These are phyloP conservation scores for Phytopythium mirpurense DNA, from an alignment of 352 stramenopile genomes.

Conservation along the genomic window DNA sequence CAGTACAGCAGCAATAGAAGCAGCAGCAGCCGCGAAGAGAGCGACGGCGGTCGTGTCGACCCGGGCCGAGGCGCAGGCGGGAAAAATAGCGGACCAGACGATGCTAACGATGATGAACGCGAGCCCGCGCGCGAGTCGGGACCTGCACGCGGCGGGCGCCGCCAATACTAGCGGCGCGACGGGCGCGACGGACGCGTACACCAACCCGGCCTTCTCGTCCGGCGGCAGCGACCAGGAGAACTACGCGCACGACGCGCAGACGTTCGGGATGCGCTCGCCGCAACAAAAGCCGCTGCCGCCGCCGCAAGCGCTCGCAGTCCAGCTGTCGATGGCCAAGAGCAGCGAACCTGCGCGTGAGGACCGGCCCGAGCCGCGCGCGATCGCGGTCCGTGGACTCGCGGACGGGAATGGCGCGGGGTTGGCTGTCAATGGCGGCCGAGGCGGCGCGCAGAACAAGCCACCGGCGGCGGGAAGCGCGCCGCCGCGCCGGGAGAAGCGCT, in stretches of 20 bases:
- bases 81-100: slow-evolving; percentile 21
- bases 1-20: no score
- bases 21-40: no score
- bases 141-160: neutral
- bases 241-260: slow-evolving; percentile 5
- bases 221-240: slow-evolving; percentile 9
- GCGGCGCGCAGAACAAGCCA: neutral
- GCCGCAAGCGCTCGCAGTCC: neutral
- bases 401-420: neutral
- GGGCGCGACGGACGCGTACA: neutral
- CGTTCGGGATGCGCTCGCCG: neutral
- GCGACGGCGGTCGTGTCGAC: no score
- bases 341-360: neutral
- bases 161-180: neutral
- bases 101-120: slow-evolving; percentile 67
- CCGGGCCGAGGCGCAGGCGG: no score
- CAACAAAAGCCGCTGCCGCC: neutral
- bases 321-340: slow-evolving; percentile 4
- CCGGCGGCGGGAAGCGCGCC: neutral
- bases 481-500: slow-evolving; percentile 51
- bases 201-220: slow-evolving; percentile 3
- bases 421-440: neutral
- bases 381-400: neutral
- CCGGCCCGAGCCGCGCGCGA: neutral
- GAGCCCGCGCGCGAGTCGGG: slow-evolving; percentile 12